Percentiles rank a stretch among this genome's conserved stretches.
These are phyloP conservation scores for Mucor velutinosus DNA, from an alignment of 371 early-diverging fungal species.

Conservation along the genomic window DNA sequence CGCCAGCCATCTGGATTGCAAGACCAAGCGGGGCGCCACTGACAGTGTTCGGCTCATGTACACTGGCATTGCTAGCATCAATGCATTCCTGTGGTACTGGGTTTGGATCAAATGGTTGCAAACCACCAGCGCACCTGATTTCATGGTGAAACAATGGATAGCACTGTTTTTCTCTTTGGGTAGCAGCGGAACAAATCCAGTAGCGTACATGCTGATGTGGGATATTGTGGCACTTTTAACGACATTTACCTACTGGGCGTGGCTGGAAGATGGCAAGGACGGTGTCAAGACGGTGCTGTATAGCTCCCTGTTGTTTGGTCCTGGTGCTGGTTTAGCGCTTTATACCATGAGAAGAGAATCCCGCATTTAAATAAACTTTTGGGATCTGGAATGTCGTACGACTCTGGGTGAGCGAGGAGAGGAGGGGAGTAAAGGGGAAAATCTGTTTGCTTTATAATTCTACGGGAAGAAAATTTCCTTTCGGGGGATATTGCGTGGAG, in stretches of 20 bases:
- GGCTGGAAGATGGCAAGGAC: constrained; percentile 10
- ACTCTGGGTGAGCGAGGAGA: neutral
- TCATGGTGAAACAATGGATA: constrained; percentile 12
- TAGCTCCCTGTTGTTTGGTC: constrained; percentile 3
- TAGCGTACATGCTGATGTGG: constrained; percentile 17
- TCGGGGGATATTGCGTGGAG: constrained; percentile 2
- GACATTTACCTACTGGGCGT: constrained; percentile 14
- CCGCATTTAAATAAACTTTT: constrained; percentile 7
- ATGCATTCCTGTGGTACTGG: constrained; percentile 10
- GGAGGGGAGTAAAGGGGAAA: neutral
- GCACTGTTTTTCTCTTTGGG: constrained; percentile 13
- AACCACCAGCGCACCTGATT: neutral
- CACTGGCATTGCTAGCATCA: constrained; percentile 9
- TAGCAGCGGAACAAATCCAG: neutral
- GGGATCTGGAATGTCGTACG: neutral
- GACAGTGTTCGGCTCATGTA: constrained; percentile 6
- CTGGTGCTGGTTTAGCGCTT: constrained; percentile 12
- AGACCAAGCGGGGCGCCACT: neutral
- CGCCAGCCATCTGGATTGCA: neutral
- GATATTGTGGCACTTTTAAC: constrained; percentile 6
- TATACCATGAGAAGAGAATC: constrained; percentile 15
- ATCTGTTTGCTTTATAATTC: neutral
- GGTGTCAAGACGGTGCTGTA: neutral
- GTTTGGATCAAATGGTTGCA: constrained; percentile 20
- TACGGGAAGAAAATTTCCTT: constrained; percentile 1